These are phyloP conservation scores for Aspergillus unguis DNA, from an alignment of 2,329 filamentous ascomycete genomes.

Conservation along the genomic window DNA sequence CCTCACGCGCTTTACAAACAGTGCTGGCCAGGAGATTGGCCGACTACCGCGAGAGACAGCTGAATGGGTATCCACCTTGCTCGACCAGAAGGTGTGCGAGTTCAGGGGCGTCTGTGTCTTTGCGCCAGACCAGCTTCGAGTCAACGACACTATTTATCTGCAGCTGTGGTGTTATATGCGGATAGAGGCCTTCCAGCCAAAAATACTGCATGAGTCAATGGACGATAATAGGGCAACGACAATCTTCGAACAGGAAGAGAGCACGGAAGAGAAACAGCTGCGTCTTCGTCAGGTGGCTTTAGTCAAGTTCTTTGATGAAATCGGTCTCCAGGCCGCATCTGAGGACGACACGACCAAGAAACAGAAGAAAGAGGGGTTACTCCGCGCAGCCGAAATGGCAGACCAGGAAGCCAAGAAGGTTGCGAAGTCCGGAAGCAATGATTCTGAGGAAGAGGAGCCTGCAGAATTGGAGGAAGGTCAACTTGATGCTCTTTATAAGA, in stretches of 20 bases:
- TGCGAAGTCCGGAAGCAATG: constrained; percentile 41
- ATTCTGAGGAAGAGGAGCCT: constrained; percentile 72
- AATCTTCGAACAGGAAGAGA: constrained; percentile 82
- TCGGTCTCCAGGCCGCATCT: constrained; percentile 73
- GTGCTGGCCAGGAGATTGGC: constrained; percentile 75
- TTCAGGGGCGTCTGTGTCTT: constrained; percentile 89
- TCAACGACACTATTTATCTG: constrained; percentile 91
- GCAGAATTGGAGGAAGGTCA: constrained; percentile 93
- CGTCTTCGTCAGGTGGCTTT: constrained; percentile 81
- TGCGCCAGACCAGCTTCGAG: constrained; percentile 76
- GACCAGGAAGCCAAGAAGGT: constrained; percentile 66
- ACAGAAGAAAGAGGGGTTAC: constrained; percentile 75
- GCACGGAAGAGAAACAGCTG: constrained; percentile 76
- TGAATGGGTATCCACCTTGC: constrained; percentile 84
- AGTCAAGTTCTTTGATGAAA: constrained; percentile 84
- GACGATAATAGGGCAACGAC: constrained; percentile 68
- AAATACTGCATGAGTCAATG: constrained; percentile 50
- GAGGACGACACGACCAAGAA: constrained; percentile 71
- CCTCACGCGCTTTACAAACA: constrained; percentile 85
- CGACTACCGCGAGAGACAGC: constrained; percentile 82
- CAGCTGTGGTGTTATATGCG: constrained; percentile 78
- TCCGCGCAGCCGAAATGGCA: constrained; percentile 82
- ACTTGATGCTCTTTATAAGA: constrained; percentile 87
- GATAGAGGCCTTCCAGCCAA: constrained; percentile 67
- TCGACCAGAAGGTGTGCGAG: constrained; percentile 83